These are phyloP conservation scores for Dianthus caryophyllus DNA, from an alignment of 148 eudicot species.

Conservation along the genomic window DNA sequence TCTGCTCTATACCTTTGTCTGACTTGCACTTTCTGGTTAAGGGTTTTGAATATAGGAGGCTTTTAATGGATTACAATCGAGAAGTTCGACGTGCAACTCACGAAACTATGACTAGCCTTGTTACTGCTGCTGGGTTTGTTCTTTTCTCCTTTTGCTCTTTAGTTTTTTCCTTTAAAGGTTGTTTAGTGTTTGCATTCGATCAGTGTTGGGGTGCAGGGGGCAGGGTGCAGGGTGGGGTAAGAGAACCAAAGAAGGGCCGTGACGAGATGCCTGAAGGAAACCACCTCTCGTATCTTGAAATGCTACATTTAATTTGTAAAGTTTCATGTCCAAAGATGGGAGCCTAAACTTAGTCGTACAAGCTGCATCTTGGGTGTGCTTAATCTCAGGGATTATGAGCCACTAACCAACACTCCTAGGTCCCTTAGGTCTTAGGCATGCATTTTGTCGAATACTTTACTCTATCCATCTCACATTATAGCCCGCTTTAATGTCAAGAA, in stretches of 20 bases:
- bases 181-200: background rate
- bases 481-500: too few relatives aligned
- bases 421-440: too few relatives aligned
- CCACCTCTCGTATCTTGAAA: too few relatives aligned
- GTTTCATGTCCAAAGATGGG: too few relatives aligned
- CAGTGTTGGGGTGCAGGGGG: background rate
- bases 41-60: constrained; percentile 94
- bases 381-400: too few relatives aligned
- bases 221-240: background rate
- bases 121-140: constrained; percentile 57
- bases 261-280: background rate
- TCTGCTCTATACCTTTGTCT: background rate
- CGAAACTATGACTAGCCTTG: constrained; percentile 79
- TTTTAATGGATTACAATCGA: constrained; percentile 84
- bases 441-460: too few relatives aligned
- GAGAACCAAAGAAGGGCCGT: background rate
- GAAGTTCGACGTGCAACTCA: constrained; percentile 94
- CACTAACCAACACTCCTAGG: too few relatives aligned
- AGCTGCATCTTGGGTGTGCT: background rate
- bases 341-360: background rate
- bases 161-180: background rate
- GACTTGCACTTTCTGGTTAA: constrained; percentile 24
- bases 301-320: too few relatives aligned
- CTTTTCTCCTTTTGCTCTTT: constrained; percentile 19
- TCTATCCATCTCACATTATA: too few relatives aligned